phyloP scores from a whole-genome alignment of 805 yeast species.

The Yarrowia osloensis region DNA sequence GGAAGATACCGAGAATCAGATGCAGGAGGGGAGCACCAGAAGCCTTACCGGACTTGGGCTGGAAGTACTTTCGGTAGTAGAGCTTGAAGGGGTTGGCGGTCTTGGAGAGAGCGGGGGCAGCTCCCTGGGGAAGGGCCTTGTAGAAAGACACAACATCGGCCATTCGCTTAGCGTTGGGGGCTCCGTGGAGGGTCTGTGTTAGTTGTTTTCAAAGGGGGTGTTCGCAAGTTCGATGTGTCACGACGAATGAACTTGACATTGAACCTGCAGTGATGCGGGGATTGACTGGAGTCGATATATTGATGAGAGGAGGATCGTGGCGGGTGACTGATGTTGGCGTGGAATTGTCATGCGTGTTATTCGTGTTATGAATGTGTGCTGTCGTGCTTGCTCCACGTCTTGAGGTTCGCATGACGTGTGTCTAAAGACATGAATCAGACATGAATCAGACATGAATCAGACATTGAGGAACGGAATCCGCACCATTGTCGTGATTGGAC shows the following conservation, averaged over 20 bases:
- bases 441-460: neutral
- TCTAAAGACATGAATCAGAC: neutral
- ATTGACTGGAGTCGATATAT: no score
- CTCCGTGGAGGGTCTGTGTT: constrained; percentile 79
- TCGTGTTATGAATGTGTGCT: neutral
- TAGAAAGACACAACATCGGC: constrained; percentile 92
- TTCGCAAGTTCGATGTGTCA: neutral
- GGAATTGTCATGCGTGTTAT: neutral
- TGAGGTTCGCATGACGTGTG: neutral
- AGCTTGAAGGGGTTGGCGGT: constrained; percentile 53
- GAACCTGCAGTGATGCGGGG: no score
- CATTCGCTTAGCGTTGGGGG: constrained; percentile 97
- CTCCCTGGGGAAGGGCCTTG: constrained; percentile 93
- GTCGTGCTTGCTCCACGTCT: neutral
- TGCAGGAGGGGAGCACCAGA: constrained; percentile 76
- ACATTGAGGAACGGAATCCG: neutral
- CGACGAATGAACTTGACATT: neutral
- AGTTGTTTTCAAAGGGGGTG: neutral
- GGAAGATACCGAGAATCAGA: constrained; percentile 64
- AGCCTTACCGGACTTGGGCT: constrained; percentile 66
- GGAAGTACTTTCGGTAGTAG: constrained; percentile 84
- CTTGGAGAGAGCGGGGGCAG: constrained; percentile 59
- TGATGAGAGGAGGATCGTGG: no score
- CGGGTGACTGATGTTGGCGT: no score
- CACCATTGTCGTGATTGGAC: neutral